Percentiles rank a stretch among this genome's conserved stretches.
phyloP scores from a whole-genome alignment of 1,284 basidiomycete species.

The Pyrrhoderma noxium region DNA sequence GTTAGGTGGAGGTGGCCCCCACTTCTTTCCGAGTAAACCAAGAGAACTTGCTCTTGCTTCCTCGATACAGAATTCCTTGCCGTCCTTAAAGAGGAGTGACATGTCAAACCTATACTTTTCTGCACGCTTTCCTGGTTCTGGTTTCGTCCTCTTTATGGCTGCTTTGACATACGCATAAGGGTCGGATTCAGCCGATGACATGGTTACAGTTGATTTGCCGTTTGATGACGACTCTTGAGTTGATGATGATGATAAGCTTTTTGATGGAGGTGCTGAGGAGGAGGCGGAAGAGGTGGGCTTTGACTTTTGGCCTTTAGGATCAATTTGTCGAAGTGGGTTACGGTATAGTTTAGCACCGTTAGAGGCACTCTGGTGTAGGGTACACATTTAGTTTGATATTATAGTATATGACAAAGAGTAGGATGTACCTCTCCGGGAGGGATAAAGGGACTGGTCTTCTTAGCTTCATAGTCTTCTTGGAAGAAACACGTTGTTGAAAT shows the following conservation, averaged over 20 bases:
- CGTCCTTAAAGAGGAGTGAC: conserved; percentile 58
- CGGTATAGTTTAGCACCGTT: conserved; percentile 34
- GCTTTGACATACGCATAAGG: conserved; percentile 24
- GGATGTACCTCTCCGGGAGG: conserved; percentile 11
- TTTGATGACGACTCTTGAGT: conserved; percentile 30
- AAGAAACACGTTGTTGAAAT: conserved; percentile 54
- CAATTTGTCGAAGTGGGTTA: conserved; percentile 49
- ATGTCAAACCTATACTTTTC: conserved; percentile 65
- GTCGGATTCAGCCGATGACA: conserved; percentile 7
- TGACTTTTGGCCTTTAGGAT: conserved; percentile 18
- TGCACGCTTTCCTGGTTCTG: conserved; percentile 55
- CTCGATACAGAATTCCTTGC: conserved; percentile 63
- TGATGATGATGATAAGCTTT: conserved; percentile 20
- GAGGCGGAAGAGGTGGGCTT: conserved; percentile 17
- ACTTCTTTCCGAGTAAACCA: conserved; percentile 74
- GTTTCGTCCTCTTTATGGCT: conserved; percentile 59
- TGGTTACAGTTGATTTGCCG: background rate
- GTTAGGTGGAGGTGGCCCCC: conserved; percentile 56
- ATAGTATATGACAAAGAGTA: conserved; percentile 1
- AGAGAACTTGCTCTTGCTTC: conserved; percentile 72
- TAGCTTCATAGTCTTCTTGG: conserved; percentile 15
- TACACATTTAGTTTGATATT: background rate
- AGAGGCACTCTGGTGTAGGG: conserved; percentile 9
- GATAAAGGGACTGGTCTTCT: conserved; percentile 1
- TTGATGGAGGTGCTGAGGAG: conserved; percentile 25